Evolutionary conservation across 768 basidiomycete genomes (phyloP).

Genomic region (Dioszegia hungarica): DNA sequence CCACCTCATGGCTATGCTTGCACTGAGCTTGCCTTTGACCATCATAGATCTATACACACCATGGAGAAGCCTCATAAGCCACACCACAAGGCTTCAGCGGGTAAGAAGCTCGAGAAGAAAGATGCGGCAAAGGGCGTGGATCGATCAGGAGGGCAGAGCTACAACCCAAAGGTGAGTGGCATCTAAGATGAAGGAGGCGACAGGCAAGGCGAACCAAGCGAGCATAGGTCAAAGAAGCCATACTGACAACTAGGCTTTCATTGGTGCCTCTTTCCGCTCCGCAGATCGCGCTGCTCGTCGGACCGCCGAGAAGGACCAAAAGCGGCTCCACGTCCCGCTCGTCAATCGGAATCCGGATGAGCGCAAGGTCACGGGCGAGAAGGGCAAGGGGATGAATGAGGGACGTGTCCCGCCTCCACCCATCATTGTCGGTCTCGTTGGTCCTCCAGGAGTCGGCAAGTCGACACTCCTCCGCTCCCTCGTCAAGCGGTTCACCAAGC

Average conservation of each 20-base stretch:
- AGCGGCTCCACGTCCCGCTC: constrained; percentile 88
- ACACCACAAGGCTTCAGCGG: constrained; percentile 69
- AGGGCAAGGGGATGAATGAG: constrained; percentile 48
- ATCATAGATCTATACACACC: constrained; percentile 3
- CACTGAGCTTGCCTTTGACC: neutral
- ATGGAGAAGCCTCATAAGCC: constrained; percentile 70
- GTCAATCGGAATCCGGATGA: constrained; percentile 80
- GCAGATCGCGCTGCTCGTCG: constrained; percentile 85
- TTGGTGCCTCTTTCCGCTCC: constrained; percentile 78
- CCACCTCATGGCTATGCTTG: neutral
- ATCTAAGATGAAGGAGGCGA: no score
- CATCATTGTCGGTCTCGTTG: constrained; percentile 88
- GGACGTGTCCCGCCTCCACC: constrained; percentile 83
- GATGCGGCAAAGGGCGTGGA: constrained; percentile 58
- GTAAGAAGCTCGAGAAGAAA: constrained; percentile 72
- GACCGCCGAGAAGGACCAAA: constrained; percentile 89
- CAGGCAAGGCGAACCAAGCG: no score
- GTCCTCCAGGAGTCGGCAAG: constrained; percentile 92
- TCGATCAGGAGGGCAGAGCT: constrained; percentile 67
- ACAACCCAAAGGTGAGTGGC: constrained; percentile 77
- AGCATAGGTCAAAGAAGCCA: no score
- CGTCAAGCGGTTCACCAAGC: constrained; percentile 87
- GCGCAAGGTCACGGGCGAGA: constrained; percentile 43
- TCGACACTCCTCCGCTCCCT: constrained; percentile 88
- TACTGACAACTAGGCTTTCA: constrained; percentile 73